Percentiles rank a stretch among this genome's conserved stretches.
These are phyloP conservation scores for Krasilnikovozyma curviuscula DNA, from an alignment of 768 basidiomycete species.

Conservation along the genomic window DNA sequence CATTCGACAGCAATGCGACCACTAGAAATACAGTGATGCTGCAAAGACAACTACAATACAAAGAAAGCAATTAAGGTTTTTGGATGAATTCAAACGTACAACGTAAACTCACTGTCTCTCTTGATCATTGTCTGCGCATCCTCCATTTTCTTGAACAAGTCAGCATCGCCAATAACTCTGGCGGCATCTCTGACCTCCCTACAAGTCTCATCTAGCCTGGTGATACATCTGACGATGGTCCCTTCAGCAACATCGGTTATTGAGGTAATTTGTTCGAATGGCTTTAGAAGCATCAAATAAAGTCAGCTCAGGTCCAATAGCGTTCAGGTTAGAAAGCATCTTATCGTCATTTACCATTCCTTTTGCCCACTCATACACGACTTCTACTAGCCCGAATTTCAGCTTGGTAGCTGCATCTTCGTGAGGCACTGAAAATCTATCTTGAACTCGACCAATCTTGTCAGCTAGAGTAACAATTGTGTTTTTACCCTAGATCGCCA, in stretches of 20 bases:
- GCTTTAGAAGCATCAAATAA: constrained; percentile 32
- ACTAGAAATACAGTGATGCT: constrained; percentile 4
- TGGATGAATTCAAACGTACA: too few species aligned
- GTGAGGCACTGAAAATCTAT: constrained; percentile 52
- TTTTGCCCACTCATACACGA: constrained; percentile 97
- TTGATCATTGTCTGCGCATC: constrained; percentile 84
- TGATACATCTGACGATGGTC: constrained; percentile 90
- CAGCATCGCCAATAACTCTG: constrained; percentile 86
- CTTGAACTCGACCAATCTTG: constrained; percentile 59
- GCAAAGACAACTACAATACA: constrained; percentile 2
- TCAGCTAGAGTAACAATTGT: constrained; percentile 61
- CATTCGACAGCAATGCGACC: too few species aligned
- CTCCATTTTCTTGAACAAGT: constrained; percentile 95
- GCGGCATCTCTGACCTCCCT: constrained; percentile 93
- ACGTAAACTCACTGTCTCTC: constrained; percentile 60
- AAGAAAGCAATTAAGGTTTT: too few species aligned
- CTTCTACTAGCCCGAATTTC: constrained; percentile 83
- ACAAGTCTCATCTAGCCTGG: constrained; percentile 87
- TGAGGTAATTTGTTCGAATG: constrained; percentile 80
- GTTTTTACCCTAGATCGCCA: constrained; percentile 37
- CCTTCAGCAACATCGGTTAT: constrained; percentile 92
- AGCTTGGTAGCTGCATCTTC: constrained; percentile 60
- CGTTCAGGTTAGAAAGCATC: not conserved
- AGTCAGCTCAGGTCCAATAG: not conserved
- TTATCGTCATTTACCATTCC: constrained; percentile 57